Evolutionary conservation across 768 basidiomycete genomes (phyloP).

Genomic region (Kwoniella bestiolae): DNA sequence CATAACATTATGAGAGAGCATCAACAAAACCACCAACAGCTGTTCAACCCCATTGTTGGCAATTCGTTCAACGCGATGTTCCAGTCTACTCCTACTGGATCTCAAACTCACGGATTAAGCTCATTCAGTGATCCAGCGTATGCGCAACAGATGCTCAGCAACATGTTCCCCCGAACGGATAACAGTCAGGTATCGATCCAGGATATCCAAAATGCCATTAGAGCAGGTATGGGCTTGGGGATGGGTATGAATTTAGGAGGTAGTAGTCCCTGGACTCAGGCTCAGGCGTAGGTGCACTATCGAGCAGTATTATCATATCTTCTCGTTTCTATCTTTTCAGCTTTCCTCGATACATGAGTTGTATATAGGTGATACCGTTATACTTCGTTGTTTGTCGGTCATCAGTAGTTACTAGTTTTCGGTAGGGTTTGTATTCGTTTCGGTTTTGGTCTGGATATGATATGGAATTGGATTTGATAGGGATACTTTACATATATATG

Average conservation of each 20-base stretch:
- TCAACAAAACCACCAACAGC: slow-evolving; percentile 25
- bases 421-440: background rate
- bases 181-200: slow-evolving; percentile 20
- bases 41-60: slow-evolving; percentile 13
- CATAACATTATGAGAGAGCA: slow-evolving; percentile 20
- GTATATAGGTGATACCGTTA: background rate
- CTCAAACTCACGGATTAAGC: slow-evolving; percentile 17
- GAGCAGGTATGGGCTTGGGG: slow-evolving; percentile 42
- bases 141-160: slow-evolving; percentile 28
- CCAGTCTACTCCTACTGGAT: slow-evolving; percentile 1
- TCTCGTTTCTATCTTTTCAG: background rate
- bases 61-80: slow-evolving; percentile 26
- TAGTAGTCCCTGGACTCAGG: background rate
- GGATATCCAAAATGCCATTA: slow-evolving; percentile 39
- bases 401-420: background rate
- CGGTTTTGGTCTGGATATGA: too few species aligned
- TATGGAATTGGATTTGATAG: background rate
- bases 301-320: background rate
- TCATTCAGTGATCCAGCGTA: background rate
- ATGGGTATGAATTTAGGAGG: slow-evolving; percentile 22
- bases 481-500: background rate
- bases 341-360: background rate
- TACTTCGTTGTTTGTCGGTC: background rate
- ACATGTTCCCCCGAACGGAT: slow-evolving; percentile 37
- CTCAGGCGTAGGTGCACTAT: slow-evolving; percentile 3